Evolutionary conservation across 2,329 filamentous ascomycete genomes (phyloP).

Genomic region (Tetracladium maxilliforme): DNA sequence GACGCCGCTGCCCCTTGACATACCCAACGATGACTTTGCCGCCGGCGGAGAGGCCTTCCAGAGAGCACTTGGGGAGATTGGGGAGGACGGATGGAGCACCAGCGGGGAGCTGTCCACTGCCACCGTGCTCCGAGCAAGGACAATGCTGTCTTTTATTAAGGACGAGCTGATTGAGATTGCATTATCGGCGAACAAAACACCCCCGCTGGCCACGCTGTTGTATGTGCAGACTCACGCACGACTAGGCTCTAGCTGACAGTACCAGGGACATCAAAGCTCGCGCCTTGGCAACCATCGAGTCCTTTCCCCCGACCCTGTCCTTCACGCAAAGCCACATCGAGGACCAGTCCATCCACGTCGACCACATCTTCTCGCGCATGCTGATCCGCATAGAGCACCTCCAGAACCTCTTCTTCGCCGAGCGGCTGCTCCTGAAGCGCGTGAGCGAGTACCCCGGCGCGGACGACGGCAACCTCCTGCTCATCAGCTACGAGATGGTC

Average conservation of each 20-base stretch:
- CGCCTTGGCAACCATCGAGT: slow-evolving; percentile 15
- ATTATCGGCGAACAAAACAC: too few species aligned
- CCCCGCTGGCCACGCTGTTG: too few species aligned
- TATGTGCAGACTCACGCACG: slow-evolving; percentile 1
- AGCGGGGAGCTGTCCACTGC: slow-evolving; percentile 23
- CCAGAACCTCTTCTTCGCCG: slow-evolving; percentile 42
- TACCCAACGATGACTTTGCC: slow-evolving; percentile 32
- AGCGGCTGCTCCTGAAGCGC: slow-evolving; percentile 35
- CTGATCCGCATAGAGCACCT: slow-evolving; percentile 33
- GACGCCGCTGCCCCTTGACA: slow-evolving; percentile 36
- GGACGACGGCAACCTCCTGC: slow-evolving; percentile 22
- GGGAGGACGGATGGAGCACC: slow-evolving; percentile 36
- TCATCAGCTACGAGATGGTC: slow-evolving; percentile 31
- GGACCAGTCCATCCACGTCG: slow-evolving; percentile 12
- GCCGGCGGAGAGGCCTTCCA: slow-evolving; percentile 23
- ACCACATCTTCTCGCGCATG: slow-evolving; percentile 25
- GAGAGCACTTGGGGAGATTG: slow-evolving; percentile 21
- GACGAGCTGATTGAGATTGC: slow-evolving; percentile 46
- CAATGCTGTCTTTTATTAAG: slow-evolving; percentile 30
- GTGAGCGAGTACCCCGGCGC: too few species aligned
- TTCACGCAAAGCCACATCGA: slow-evolving; percentile 22
- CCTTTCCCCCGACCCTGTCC: slow-evolving; percentile 22
- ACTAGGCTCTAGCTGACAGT: slow-evolving; percentile 7
- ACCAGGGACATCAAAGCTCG: slow-evolving; percentile 19
- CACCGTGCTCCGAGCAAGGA: slow-evolving; percentile 29